Evolutionary conservation across 2,329 filamentous ascomycete species (phyloP).

Genomic region (Trichophyton schoenleinii): DNA sequence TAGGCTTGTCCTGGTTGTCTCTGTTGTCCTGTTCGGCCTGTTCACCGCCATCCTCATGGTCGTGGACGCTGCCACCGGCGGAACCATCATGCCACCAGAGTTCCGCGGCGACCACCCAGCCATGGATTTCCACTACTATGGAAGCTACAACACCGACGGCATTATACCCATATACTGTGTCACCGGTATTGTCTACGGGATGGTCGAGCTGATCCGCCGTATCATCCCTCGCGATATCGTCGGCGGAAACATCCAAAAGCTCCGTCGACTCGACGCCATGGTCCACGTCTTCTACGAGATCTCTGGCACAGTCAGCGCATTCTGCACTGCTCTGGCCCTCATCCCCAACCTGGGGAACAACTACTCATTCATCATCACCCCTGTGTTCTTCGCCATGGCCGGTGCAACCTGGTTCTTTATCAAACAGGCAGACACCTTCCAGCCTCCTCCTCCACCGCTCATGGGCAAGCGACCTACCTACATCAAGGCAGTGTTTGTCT

Average conservation of each 20-base stretch:
- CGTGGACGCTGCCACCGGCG: conserved; percentile 38
- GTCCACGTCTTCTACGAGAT: conserved; percentile 39
- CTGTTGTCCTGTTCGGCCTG: conserved; percentile 36
- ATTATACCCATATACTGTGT: conserved; percentile 40
- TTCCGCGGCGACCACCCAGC: conserved; percentile 20
- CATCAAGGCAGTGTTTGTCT: conserved; percentile 26
- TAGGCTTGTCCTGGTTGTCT: conserved; percentile 34
- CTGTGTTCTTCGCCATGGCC: conserved; percentile 36
- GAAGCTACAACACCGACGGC: conserved; percentile 37
- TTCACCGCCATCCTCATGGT: conserved; percentile 39
- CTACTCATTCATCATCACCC: conserved; percentile 40
- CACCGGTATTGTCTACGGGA: conserved; percentile 34
- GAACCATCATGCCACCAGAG: conserved; percentile 28
- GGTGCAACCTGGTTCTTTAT: conserved; percentile 38
- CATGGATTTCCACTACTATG: conserved; percentile 36
- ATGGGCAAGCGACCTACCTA: conserved; percentile 22
- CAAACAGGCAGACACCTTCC: conserved; percentile 25
- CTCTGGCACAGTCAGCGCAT: conserved; percentile 38
- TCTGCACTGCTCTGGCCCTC: conserved; percentile 39
- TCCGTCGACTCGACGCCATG: conserved; percentile 37
- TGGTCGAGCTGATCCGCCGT: conserved; percentile 41
- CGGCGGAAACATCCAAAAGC: conserved; percentile 39
- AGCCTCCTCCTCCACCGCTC: conserved; percentile 11
- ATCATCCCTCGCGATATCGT: conserved; percentile 42
- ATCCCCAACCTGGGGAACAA: conserved; percentile 41